Conservation (phyloP, 1,284 basidiomycete species). For the Fomitopsis palustris region DNA sequence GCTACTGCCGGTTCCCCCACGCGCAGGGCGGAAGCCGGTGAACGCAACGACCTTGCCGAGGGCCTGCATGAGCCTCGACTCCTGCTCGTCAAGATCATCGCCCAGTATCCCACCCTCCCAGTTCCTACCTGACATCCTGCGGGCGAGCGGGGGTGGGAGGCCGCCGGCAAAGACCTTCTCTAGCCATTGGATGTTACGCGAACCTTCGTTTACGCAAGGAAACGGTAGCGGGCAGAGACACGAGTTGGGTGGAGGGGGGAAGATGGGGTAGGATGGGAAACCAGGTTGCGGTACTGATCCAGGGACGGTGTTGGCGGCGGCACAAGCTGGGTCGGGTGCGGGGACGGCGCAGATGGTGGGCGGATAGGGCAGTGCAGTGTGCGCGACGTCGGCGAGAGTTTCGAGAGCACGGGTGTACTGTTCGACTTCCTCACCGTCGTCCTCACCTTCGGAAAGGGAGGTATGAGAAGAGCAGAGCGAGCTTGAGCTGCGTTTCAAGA, state of each 20-base stretch:
- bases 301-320: neutral
- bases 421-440: neutral
- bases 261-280: slow-evolving; percentile 16
- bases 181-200: slow-evolving; percentile 22
- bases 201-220: neutral
- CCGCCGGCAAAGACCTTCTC: slow-evolving; percentile 19
- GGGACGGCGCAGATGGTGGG: slow-evolving; percentile 20
- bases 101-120: slow-evolving; percentile 14
- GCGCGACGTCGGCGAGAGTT: slow-evolving; percentile 29
- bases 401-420: slow-evolving; percentile 16
- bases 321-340: neutral
- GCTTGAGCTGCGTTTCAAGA: neutral
- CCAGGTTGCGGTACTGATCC: neutral
- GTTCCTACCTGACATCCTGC: slow-evolving; percentile 15
- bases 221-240: neutral
- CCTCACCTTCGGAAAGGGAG: neutral
- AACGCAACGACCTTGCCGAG: slow-evolving; percentile 16
- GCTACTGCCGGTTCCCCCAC: too few species aligned
- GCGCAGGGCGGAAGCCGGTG: slow-evolving; percentile 16
- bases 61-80: slow-evolving; percentile 14
- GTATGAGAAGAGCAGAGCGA: neutral
- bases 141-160: slow-evolving; percentile 17
- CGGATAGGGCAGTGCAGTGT: slow-evolving; percentile 30
- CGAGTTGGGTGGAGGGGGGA: slow-evolving; percentile 3
- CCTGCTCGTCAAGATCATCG: slow-evolving; percentile 8